Base-by-base conservation (phyloP, 2,329 filamentous ascomycete species). In the Pseudopithomyces maydicus region DNA sequence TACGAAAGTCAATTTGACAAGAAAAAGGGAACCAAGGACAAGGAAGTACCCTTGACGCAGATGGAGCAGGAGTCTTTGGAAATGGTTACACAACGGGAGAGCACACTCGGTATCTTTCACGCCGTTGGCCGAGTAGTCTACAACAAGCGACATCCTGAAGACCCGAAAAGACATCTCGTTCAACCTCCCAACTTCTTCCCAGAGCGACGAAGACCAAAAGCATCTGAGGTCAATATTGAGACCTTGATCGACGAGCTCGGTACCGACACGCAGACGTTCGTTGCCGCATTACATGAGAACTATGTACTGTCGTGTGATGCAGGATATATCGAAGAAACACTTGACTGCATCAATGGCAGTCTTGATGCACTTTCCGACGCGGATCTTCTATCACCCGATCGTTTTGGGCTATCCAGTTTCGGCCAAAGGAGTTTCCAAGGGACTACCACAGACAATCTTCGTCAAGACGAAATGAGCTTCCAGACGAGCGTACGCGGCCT, bases 41-140 rank as follows among this genome's bases (percentile, higher is more conserved):
- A 85, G 64, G 85, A 85, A 44, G 75, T 77, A 19, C 80, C 86
- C 8, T 76, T 96, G 56, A 97, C 92, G 0, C 84, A 85, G 58
- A 88, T 89, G 69, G 95, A 98, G 74, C 81, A 85, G 56, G 89
- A 96, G 61, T 93, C 88, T 5, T 77, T 98, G 10, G 87, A 92
- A 69, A 80, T 95, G 57, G 85, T 98, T 20, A 92, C 90, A 0
- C 91, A 93, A 69, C 86, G 95, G 54, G 95, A 98, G 77, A 89
- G 90, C 15, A 97, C 89, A 61, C 81, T 99, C 2, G 95, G 94
- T 1, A 92, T 99, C 49, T 99, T 99, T 70, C 95, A 99, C 74
- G 92, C 95, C 0, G 90, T 98, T 12, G 95, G 94, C 3, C 97
- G 95, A 72, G 91, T 99, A 2, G 88, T 98, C 0, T 96, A 98